A percentile compares a stretch with the other conserved stretches of the same genome.
phyloP scores from a whole-genome alignment of 2,329 filamentous ascomycete species.

The Bipolaris cookei region DNA sequence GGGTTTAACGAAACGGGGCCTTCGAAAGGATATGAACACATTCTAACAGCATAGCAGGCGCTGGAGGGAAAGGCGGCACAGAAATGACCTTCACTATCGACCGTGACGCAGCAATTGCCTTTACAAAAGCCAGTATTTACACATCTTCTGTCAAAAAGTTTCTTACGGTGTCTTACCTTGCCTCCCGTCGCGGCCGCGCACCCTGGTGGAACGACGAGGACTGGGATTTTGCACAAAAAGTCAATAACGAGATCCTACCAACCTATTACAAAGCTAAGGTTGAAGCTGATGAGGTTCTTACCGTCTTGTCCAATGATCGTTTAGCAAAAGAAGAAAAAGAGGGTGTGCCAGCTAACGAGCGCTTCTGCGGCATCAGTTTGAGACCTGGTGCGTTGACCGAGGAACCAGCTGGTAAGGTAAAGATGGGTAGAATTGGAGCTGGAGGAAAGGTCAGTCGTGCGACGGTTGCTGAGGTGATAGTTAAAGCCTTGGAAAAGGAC shows the following conservation, averaged over 20 bases:
- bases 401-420: slow-evolving; percentile 56
- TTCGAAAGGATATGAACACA: not conserved
- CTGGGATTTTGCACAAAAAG: slow-evolving; percentile 54
- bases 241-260: slow-evolving; percentile 58
- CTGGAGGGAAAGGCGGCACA: slow-evolving; percentile 62
- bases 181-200: slow-evolving; percentile 56
- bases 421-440: slow-evolving; percentile 54
- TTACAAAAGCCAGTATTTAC: slow-evolving; percentile 57
- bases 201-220: slow-evolving; percentile 60
- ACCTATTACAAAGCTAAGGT: slow-evolving; percentile 62
- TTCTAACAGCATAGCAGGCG: slow-evolving; percentile 49
- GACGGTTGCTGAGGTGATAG: slow-evolving; percentile 60
- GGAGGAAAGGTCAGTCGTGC: slow-evolving; percentile 55
- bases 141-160: slow-evolving; percentile 59
- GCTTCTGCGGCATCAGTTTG: slow-evolving; percentile 59
- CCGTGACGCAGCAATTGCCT: slow-evolving; percentile 61
- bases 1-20: not conserved
- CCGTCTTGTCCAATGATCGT: slow-evolving; percentile 49
- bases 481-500: slow-evolving; percentile 55
- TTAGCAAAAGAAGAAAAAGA: slow-evolving; percentile 37
- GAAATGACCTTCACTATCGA: slow-evolving; percentile 60
- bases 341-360: slow-evolving; percentile 32
- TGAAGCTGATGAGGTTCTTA: slow-evolving; percentile 62
- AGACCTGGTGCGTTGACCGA: slow-evolving; percentile 59
- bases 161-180: slow-evolving; percentile 61